phyloP scores from a whole-genome alignment of 1,284 basidiomycete genomes.

The Farysia itapuensis region DNA sequence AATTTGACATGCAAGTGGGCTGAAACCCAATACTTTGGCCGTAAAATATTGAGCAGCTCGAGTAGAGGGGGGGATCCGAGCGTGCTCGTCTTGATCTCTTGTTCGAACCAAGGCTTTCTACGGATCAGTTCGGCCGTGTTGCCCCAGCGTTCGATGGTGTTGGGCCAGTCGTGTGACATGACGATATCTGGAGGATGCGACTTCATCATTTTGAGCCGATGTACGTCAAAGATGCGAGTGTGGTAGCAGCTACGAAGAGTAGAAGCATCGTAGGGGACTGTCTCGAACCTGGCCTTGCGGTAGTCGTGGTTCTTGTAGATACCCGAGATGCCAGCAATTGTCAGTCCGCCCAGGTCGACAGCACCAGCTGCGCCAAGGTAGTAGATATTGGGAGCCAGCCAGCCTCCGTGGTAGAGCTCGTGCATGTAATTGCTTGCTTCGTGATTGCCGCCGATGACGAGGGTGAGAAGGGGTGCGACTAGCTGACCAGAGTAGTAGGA shows the following conservation, averaged over 20 bases:
- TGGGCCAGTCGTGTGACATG: conserved; percentile 96
- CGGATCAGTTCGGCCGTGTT: conserved; percentile 71
- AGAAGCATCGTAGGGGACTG: conserved; percentile 69
- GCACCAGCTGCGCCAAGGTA: conserved; percentile 91
- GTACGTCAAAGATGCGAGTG: conserved; percentile 80
- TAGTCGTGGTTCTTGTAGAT: conserved; percentile 88
- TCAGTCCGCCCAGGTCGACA: conserved; percentile 75
- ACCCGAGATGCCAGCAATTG: conserved; percentile 86
- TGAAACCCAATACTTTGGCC: conserved; percentile 90
- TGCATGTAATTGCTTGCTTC: conserved; percentile 96
- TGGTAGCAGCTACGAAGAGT: conserved; percentile 87
- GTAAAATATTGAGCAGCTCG: conserved; percentile 72
- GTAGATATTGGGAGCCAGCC: conserved; percentile 94
- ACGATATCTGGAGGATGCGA: conserved; percentile 67
- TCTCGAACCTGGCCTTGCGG: conserved; percentile 63
- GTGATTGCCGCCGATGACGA: conserved; percentile 97
- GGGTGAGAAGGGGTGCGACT: conserved; percentile 80
- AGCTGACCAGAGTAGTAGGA: conserved; percentile 85
- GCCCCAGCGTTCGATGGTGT: conserved; percentile 79
- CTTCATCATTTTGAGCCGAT: conserved; percentile 74
- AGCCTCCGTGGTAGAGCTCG: conserved; percentile 72
- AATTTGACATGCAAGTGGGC: conserved; percentile 87
- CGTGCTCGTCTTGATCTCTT: conserved; percentile 69
- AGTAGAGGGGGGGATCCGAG: conserved; percentile 89
- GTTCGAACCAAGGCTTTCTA: conserved; percentile 78